Evolutionary conservation across 116 monocot genomes (phyloP).

Genomic region (Zostera marina): DNA sequence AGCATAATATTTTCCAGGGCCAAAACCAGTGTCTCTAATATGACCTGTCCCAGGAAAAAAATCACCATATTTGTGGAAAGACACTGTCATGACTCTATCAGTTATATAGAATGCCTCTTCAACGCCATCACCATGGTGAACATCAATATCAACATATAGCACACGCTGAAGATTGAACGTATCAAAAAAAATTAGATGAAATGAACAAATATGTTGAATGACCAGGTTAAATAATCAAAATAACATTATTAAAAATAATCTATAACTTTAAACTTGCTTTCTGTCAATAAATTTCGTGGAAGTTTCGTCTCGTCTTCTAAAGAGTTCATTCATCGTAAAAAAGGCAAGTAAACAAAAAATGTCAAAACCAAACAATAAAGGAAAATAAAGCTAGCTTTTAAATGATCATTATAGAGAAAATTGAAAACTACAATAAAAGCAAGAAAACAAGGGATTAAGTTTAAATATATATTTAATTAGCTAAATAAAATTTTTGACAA

Average conservation of each 20-base stretch:
- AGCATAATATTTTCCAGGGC: constrained; percentile 71
- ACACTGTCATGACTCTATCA: constrained; percentile 83
- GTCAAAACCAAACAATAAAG: no score
- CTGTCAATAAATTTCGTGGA: no score
- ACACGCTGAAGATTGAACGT: constrained; percentile 49
- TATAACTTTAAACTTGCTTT: no score
- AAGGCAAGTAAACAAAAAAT: no score
- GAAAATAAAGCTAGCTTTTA: no score
- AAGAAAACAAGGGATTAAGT: no score
- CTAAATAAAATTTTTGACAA: no score
- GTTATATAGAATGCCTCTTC: constrained; percentile 92
- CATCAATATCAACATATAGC: constrained; percentile 85
- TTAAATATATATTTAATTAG: no score
- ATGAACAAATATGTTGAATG: neutral
- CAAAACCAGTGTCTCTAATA: constrained; percentile 64
- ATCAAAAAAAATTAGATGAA: constrained; percentile 8
- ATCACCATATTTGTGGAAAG: constrained; percentile 89
- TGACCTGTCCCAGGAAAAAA: constrained; percentile 92
- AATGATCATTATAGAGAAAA: no score
- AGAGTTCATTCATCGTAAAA: no score
- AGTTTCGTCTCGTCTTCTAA: no score
- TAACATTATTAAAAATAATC: neutral
- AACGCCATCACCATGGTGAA: constrained; percentile 95
- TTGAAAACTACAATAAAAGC: no score
- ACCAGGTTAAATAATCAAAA: neutral